These are phyloP conservation scores for Globisporangium takayamanum DNA, from an alignment of 352 stramenopile genomes.

Conservation along the genomic window DNA sequence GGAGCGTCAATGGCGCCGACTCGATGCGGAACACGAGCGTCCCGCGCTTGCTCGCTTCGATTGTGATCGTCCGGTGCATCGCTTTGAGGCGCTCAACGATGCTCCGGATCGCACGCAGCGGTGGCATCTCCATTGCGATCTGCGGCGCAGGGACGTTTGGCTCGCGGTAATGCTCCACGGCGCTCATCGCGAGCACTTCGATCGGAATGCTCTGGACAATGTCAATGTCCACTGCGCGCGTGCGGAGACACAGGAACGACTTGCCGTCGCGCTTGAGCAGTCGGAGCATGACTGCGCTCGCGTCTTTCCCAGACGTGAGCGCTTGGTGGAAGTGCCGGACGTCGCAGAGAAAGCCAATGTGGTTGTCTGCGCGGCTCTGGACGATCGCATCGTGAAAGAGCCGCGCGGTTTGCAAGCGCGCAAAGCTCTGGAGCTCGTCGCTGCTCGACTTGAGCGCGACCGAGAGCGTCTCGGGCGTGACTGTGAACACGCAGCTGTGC, in stretches of 20 bases:
- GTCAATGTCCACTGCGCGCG: slow-evolving; percentile 73
- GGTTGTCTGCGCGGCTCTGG: slow-evolving; percentile 68
- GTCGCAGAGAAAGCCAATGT: slow-evolving; percentile 76
- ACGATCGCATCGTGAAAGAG: slow-evolving; percentile 72
- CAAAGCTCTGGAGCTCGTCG: slow-evolving; percentile 78
- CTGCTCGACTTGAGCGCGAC: slow-evolving; percentile 64
- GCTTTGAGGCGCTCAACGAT: slow-evolving; percentile 68
- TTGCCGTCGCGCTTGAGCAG: slow-evolving; percentile 71
- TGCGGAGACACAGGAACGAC: slow-evolving; percentile 72
- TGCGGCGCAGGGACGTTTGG: slow-evolving; percentile 69
- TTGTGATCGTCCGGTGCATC: slow-evolving; percentile 70
- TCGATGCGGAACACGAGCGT: slow-evolving; percentile 71
- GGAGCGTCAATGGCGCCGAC: slow-evolving; percentile 55
- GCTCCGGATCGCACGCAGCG: slow-evolving; percentile 50
- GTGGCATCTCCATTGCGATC: slow-evolving; percentile 79
- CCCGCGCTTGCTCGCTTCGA: slow-evolving; percentile 64
- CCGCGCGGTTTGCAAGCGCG: slow-evolving; percentile 47
- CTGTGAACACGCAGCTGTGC: slow-evolving; percentile 62
- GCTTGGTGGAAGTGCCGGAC: slow-evolving; percentile 70
- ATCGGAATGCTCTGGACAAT: slow-evolving; percentile 85
- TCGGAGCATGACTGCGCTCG: slow-evolving; percentile 73
- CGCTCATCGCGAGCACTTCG: slow-evolving; percentile 68
- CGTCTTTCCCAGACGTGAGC: slow-evolving; percentile 68
- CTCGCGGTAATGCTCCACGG: slow-evolving; percentile 65
- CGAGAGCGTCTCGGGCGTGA: slow-evolving; percentile 57